phyloP scores from a whole-genome alignment of 2,329 filamentous ascomycete genomes.

The Botrytis galanthina region DNA sequence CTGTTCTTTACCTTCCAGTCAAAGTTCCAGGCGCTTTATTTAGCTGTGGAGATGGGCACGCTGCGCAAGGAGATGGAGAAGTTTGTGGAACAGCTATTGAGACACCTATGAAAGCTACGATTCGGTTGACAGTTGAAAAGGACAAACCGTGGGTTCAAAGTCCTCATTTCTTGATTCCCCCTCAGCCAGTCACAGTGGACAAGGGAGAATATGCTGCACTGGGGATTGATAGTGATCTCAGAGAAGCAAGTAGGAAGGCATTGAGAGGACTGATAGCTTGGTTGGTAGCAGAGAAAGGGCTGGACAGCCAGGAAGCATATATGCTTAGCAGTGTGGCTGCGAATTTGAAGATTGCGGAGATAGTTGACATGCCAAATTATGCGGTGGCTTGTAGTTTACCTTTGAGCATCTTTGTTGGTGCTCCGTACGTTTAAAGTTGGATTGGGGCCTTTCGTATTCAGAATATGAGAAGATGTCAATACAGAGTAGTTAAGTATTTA shows the following conservation, averaged over 20 bases:
- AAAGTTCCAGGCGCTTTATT: slow-evolving; percentile 51
- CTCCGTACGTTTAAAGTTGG: slow-evolving; percentile 23
- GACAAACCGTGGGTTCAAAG: slow-evolving; percentile 46
- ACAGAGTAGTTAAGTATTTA: not conserved
- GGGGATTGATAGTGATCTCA: slow-evolving; percentile 48
- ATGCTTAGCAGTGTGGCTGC: slow-evolving; percentile 52
- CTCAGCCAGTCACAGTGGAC: slow-evolving; percentile 37
- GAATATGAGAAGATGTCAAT: not conserved
- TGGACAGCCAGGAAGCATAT: slow-evolving; percentile 49
- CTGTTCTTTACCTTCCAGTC: slow-evolving; percentile 49
- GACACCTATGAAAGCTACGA: slow-evolving; percentile 49
- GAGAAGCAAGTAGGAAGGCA: slow-evolving; percentile 50
- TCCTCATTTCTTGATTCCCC: slow-evolving; percentile 43
- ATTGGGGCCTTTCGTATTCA: not conserved
- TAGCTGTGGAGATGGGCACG: slow-evolving; percentile 54
- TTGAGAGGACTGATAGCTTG: slow-evolving; percentile 49
- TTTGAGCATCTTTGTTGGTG: slow-evolving; percentile 45
- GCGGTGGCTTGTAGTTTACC: slow-evolving; percentile 50
- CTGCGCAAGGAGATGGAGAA: slow-evolving; percentile 54
- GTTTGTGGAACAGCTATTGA: slow-evolving; percentile 57
- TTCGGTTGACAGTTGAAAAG: slow-evolving; percentile 50
- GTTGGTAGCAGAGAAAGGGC: slow-evolving; percentile 47
- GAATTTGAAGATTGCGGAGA: slow-evolving; percentile 51
- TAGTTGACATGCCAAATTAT: slow-evolving; percentile 54
- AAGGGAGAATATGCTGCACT: slow-evolving; percentile 48